phyloP scores from a whole-genome alignment of 108 stramenopile species.

The Pseudonitzschia pungens region DNA sequence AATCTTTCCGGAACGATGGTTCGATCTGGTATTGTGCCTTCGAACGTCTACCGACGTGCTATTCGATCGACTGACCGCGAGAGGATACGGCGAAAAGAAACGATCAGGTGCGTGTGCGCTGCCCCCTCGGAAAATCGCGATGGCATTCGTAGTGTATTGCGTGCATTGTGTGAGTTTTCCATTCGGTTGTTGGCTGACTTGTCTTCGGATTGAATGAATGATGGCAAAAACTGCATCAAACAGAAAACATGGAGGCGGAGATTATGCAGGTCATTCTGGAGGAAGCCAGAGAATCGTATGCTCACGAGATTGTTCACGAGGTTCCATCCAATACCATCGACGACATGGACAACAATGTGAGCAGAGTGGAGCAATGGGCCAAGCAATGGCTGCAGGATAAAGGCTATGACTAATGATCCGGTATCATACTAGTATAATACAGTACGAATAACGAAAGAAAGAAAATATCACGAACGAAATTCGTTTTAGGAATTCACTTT shows the following conservation, averaged over 20 bases:
- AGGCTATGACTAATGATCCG: background rate
- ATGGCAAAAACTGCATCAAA: background rate
- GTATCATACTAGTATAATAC: background rate
- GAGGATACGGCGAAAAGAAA: slow-evolving; percentile 90
- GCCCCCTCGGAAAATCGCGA: too few species aligned
- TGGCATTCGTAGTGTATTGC: too few species aligned
- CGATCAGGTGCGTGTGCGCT: slow-evolving; percentile 31
- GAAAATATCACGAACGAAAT: too few species aligned
- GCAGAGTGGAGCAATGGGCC: slow-evolving; percentile 66
- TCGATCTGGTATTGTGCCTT: slow-evolving; percentile 91
- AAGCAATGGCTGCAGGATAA: slow-evolving; percentile 77
- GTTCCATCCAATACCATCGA: slow-evolving; percentile 77
- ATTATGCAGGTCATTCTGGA: slow-evolving; percentile 95
- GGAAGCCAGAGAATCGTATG: slow-evolving; percentile 88
- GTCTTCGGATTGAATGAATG: too few species aligned
- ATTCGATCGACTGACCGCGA: slow-evolving; percentile 82
- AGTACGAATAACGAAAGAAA: too few species aligned
- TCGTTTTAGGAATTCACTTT: background rate
- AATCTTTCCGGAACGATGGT: slow-evolving; percentile 96
- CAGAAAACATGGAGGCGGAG: slow-evolving; percentile 91
- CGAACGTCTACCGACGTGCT: slow-evolving; percentile 80
- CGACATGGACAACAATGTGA: slow-evolving; percentile 79
- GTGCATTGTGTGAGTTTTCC: too few species aligned
- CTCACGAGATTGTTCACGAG: slow-evolving; percentile 88
- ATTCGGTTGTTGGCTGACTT: too few species aligned